Conservation (phyloP, 176 grass and related monocot genomes). For the bread wheat (Triticum aestivum) region IWGSC_CS_RefSeq_v2.1 NC_057802.1:119950850-119951349, state of each 20-base stretch:
- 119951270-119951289: background rate
- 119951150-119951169: conserved; percentile 35
- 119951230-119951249: conserved; percentile 54
- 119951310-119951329: background rate
- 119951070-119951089: conserved; percentile 42
- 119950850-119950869: background rate
- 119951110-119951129: conserved; percentile 45
- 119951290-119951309: background rate
- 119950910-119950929: background rate
- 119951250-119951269: background rate
- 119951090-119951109: conserved; percentile 33
- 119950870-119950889: background rate
- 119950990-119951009: conserved; percentile 47
- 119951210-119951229: conserved; percentile 46
- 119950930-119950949: background rate
- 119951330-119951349: background rate
- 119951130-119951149: conserved; percentile 21
- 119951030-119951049: conserved; percentile 46
- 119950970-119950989: conserved; percentile 38
- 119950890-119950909: background rate
- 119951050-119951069: conserved; percentile 57
- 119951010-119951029: conserved; percentile 45
- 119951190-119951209: conserved; percentile 44
- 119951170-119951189: conserved; percentile 20
- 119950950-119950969: background rate